phyloP scores from a whole-genome alignment of 129 eudicot species.

The Dittrichia graveolens region DNA sequence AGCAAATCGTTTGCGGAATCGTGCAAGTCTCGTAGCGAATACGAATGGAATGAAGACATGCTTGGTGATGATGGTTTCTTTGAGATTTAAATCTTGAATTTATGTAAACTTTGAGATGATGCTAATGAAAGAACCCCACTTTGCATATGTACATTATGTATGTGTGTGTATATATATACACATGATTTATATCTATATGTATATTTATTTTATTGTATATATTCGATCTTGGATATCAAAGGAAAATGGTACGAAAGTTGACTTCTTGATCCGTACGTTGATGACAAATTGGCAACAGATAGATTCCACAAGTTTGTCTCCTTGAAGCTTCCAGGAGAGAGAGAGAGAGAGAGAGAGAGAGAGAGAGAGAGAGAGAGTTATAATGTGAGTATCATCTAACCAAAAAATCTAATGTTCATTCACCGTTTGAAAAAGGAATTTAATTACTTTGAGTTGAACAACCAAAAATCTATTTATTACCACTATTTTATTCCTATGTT shows the following conservation, averaged over 20 bases:
- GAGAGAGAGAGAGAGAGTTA: no score
- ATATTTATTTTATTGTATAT: neutral
- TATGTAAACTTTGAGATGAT: neutral
- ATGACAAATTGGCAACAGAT: conserved; percentile 41
- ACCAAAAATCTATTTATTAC: no score
- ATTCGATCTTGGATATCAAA: conserved; percentile 40
- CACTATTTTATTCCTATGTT: no score
- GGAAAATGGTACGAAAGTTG: conserved; percentile 49
- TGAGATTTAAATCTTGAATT: neutral
- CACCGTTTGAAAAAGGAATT: no score
- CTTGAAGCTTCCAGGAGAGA: conserved; percentile 24
- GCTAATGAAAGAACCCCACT: neutral
- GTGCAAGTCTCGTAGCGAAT: conserved; percentile 61
- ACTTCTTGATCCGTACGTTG: conserved; percentile 28
- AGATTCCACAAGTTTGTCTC: conserved; percentile 25
- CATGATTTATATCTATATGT: neutral
- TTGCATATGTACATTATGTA: neutral
- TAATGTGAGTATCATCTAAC: no score
- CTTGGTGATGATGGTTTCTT: neutral
- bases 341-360: no score
- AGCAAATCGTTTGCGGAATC: conserved; percentile 71
- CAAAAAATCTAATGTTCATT: no score
- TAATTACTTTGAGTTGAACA: no score
- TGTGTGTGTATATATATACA: conserved; percentile 17
- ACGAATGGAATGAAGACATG: conserved; percentile 51